Base-by-base conservation (phyloP, 2,329 filamentous ascomycete species). In the Periconia sp. region DNA sequence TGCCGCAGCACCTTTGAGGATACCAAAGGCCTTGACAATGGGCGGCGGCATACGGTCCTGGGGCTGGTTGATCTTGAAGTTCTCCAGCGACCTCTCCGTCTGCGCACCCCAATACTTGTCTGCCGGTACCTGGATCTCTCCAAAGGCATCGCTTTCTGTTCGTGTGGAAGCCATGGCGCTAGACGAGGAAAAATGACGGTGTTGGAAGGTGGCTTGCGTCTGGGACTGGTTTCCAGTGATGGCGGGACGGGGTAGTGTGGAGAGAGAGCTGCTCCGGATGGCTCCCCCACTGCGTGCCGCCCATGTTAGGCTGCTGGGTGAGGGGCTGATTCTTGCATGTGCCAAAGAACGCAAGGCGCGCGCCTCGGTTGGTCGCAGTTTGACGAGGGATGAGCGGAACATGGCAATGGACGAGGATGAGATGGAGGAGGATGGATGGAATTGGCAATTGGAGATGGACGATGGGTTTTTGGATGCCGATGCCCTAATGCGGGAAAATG, bases 51-150 rank as follows among this genome's bases (percentile, higher is more conserved):
- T 97, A 75, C 94, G 92, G 75, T 99, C 94, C 79, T 96, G 91
- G 56, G 94, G 94, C 83, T 97, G 94, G 81, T 97, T 97, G 86
- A 99, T 97, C 77, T 89, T 89, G 84, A 99, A 99, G 83, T 99
- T 99, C 77, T 90, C 88, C 75, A 97, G 85, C 49, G 93, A 97
- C 64, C 93, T 88, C 84, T 97, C 89, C 50, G 93, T 97, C 83
- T 97, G 93, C 57, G 93, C 93, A 72, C 94, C 94, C 93, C 94
- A 99, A 84, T 99, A 99, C 82, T 89, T 93, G 85, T 96, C 91
- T 61, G 84, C 83, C 41, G 89, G 84, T 65, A 97, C 92, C 81
- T 96, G 86, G 76, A 99, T 85, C 81, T 96, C 92, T 79, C 94
- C 94, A 82, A 97, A 97, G 77, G 94, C 94, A 82, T 99, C 94